Percentiles rank a stretch among this genome's conserved stretches.
phyloP scores from a whole-genome alignment of 169 alveolate genomes.

The Plasmodium ovale region DNA sequence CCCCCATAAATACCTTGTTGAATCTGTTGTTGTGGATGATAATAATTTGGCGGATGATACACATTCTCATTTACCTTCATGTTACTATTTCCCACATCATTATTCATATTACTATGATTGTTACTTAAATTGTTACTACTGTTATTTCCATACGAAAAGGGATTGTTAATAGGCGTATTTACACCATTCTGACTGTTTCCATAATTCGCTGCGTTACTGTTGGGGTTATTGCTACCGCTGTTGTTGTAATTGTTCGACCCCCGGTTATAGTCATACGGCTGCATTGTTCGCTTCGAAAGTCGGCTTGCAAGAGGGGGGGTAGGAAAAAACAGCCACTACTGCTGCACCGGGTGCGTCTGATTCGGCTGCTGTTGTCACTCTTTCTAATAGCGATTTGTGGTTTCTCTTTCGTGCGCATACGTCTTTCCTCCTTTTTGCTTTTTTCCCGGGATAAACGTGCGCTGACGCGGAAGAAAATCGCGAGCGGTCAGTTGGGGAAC shows the following conservation, averaged over 20 bases:
- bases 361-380: too few species aligned
- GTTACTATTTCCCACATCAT: slow-evolving; percentile 5
- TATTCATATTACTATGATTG: neutral
- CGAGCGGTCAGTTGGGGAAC: too few species aligned
- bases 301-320: too few species aligned
- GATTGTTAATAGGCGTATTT: slow-evolving; percentile 59
- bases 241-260: slow-evolving; percentile 49
- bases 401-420: too few species aligned
- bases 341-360: too few species aligned
- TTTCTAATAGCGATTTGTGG: too few species aligned
- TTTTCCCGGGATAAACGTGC: too few species aligned
- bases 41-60: slow-evolving; percentile 28
- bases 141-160: slow-evolving; percentile 33
- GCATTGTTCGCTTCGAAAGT: slow-evolving; percentile 47
- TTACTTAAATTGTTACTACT: neutral
- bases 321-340: too few species aligned
- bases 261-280: slow-evolving; percentile 59
- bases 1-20: slow-evolving; percentile 25
- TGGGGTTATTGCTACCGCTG: slow-evolving; percentile 1
- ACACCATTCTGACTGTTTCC: slow-evolving; percentile 29
- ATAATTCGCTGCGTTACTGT: slow-evolving; percentile 14
- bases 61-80: slow-evolving; percentile 33
- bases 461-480: too few species aligned
- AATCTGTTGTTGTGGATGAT: slow-evolving; percentile 23
- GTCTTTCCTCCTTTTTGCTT: too few species aligned